Evolutionary conservation across 2,329 filamentous ascomycete genomes (phyloP).

Genomic region (Paraphaeosphaeria sporulosa): DNA sequence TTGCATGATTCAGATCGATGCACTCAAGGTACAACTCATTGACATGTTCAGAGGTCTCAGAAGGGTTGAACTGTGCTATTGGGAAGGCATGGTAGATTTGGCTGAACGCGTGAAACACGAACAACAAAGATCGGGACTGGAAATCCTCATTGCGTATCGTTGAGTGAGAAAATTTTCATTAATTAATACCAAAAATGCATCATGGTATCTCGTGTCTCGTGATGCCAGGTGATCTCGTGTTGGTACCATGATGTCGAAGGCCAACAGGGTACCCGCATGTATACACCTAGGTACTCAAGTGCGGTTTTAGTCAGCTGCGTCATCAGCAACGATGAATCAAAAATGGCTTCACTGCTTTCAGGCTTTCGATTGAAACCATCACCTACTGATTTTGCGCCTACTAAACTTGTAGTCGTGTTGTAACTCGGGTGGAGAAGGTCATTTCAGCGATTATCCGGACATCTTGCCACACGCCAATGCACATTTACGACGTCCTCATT

Average conservation of each 20-base stretch:
- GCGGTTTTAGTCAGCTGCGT: background rate
- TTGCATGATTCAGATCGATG: background rate
- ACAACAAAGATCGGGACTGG: background rate
- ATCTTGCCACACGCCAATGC: conserved; percentile 12
- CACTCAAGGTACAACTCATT: background rate
- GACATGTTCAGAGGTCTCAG: background rate
- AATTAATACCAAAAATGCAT: background rate
- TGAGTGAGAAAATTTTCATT: background rate
- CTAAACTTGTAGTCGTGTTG: background rate
- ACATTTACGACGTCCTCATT: conserved; percentile 70
- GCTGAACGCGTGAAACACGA: background rate
- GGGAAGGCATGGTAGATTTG: background rate
- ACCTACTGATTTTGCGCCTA: background rate
- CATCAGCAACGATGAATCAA: background rate
- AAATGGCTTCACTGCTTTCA: too few species aligned
- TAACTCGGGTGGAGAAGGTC: background rate
- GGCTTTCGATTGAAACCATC: background rate
- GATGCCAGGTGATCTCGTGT: background rate
- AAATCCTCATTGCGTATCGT: background rate
- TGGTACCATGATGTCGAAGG: conserved; percentile 11
- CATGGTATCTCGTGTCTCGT: background rate
- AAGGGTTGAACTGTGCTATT: background rate
- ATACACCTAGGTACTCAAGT: background rate
- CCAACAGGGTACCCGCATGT: conserved; percentile 9
- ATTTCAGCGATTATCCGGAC: background rate